phyloP scores from a whole-genome alignment of 768 basidiomycete species.

The Sporobolomyces pararoseus region DNA sequence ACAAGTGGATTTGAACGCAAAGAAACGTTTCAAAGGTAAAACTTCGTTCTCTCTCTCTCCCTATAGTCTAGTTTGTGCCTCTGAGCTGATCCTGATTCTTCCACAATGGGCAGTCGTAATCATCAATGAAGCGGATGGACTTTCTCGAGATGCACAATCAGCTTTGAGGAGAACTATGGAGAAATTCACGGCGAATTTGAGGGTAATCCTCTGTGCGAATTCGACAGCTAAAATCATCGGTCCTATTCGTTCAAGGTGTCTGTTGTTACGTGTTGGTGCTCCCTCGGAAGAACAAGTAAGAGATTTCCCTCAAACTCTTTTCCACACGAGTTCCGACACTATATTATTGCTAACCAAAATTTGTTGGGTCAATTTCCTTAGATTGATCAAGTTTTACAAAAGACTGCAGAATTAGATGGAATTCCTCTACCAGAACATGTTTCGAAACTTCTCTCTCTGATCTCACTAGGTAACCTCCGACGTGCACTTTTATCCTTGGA shows the following conservation, averaged over 20 bases:
- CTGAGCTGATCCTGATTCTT: no score
- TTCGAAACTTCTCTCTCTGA: constrained; percentile 67
- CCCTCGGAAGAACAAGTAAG: constrained; percentile 71
- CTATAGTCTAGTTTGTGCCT: no score
- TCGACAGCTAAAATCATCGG: constrained; percentile 93
- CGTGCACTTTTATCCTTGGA: constrained; percentile 93
- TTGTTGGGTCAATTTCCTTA: no score
- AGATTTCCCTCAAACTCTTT: no score
- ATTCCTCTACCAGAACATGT: constrained; percentile 78
- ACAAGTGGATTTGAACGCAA: constrained; percentile 91
- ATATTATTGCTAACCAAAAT: no score
- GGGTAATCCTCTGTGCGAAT: constrained; percentile 92
- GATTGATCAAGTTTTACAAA: constrained; percentile 74
- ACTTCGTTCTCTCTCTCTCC: constrained; percentile 10
- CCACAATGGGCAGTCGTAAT: no score
- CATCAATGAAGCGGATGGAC: constrained; percentile 93
- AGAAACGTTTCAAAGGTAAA: constrained; percentile 91
- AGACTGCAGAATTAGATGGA: constrained; percentile 73
- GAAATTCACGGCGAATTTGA: constrained; percentile 97
- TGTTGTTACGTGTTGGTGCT: constrained; percentile 87
- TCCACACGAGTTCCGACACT: no score
- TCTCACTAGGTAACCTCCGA: constrained; percentile 83
- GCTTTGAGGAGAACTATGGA: constrained; percentile 97
- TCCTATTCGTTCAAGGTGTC: constrained; percentile 90
- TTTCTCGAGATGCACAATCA: constrained; percentile 93